Evolutionary conservation across 768 basidiomycete species (phyloP).

Genomic region (Tulasnella sp.): DNA sequence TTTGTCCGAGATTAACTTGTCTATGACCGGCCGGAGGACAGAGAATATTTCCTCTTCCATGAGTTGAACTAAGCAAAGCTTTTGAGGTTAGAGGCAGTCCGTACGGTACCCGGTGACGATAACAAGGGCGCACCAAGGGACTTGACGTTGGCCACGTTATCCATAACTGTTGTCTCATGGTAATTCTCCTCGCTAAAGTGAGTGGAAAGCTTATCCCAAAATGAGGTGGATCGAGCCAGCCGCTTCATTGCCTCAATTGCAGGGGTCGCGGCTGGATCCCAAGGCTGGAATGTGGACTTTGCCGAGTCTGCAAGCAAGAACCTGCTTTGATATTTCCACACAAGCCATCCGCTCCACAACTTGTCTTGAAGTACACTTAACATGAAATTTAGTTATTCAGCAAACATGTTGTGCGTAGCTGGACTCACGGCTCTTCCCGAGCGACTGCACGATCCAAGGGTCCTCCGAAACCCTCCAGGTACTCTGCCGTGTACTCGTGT

Average conservation of each 20-base stretch:
- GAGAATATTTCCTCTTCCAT: conserved; percentile 74
- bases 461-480: conserved; percentile 59
- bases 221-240: conserved; percentile 53
- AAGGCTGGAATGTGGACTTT: conserved; percentile 59
- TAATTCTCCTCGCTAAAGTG: conserved; percentile 81
- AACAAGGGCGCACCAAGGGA: conserved; percentile 62
- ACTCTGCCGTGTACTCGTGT: conserved; percentile 56
- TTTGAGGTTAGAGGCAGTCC: conserved; percentile 36
- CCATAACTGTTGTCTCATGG: conserved; percentile 63
- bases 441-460: conserved; percentile 50
- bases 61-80: conserved; percentile 64
- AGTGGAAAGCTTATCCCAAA: conserved; percentile 69
- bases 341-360: conserved; percentile 68
- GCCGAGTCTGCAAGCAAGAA: conserved; percentile 55
- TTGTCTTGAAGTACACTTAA: conserved; percentile 60
- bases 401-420: neutral
- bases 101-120: neutral
- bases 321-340: conserved; percentile 55
- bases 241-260: conserved; percentile 57
- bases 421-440: conserved; percentile 53
- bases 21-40: conserved; percentile 62
- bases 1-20: conserved; percentile 65
- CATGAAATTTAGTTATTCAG: conserved; percentile 13
- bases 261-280: conserved; percentile 58
- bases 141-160: conserved; percentile 73